Base-by-base conservation (phyloP, 371 early-diverging fungal species). In the Mortierella sp. region DNA sequence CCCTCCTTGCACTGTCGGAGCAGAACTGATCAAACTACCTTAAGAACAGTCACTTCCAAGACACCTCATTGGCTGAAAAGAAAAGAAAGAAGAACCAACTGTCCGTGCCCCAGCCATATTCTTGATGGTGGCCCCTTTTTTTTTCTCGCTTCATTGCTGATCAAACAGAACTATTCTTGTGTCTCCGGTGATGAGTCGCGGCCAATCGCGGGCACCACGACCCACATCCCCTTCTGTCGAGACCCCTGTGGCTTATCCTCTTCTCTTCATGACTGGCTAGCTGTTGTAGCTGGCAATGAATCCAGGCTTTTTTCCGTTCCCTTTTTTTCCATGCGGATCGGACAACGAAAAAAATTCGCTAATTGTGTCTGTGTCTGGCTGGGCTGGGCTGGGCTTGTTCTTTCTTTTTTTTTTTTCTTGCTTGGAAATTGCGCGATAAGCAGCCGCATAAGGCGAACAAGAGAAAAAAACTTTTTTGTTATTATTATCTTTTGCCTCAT, bases 381-480 rank as follows among this genome's bases (percentile, higher is more conserved):
- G 55, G 26, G 55, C 55, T 55, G 59, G 59, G 13, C 16, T 59
- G 61, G 19, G 57, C 57, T 26, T 57, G 57, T 54, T 16, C 54
- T 6, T 54, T 54, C 24, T 37, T 67, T 67, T 64, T 64, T 64
- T 64, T 37, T 37, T 64, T 37, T 37, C 21, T 16, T 34, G 6
- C 37, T 64, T 67, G 5, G 10, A 37, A 67, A 67, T 67, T 67
- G 67, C 46, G 64, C 31, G 55, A 26, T 74, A 55, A 37, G 61
- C 1, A 14, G 31, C 16, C 61, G 16, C 37, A 69, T 14, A 53
- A 43, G n/a, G 37, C 11, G 55, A 28, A 71, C 13, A 50, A 59
- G 43, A 24, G 44, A 69, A 59, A 71, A 71, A 72, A 55, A 40
- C 28, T 55, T 59, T 59, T 79, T 53, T 71, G 19, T 54, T 55